Evolutionary conservation across 768 basidiomycete genomes (phyloP).

Genomic region (Boletellus ananas): DNA sequence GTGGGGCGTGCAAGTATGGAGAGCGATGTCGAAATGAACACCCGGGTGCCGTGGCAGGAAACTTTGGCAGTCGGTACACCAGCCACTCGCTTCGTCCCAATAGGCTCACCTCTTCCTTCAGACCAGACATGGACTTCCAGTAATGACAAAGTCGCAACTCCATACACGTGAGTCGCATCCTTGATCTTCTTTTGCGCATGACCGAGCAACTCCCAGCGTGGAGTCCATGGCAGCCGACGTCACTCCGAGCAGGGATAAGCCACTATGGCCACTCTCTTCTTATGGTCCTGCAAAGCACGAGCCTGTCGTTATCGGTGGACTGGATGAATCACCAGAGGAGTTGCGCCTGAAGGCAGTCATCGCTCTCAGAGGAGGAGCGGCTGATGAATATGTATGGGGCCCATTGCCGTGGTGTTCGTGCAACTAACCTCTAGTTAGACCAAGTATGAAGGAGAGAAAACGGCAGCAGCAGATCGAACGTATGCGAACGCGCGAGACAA

Average conservation of each 20-base stretch:
- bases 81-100: conserved; percentile 5
- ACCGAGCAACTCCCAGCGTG: conserved; percentile 36
- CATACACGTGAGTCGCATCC: conserved; percentile 37
- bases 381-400: conserved; percentile 66
- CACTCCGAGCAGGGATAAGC: conserved; percentile 57
- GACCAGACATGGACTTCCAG: conserved; percentile 41
- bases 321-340: conserved; percentile 80
- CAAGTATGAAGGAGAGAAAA: conserved; percentile 58
- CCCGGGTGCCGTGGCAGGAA: conserved; percentile 36
- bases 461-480: conserved; percentile 48
- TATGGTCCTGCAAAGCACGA: conserved; percentile 78
- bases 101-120: conserved; percentile 16
- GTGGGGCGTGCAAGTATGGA: conserved; percentile 66
- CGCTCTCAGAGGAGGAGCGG: conserved; percentile 51
- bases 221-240: conserved; percentile 67
- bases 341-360: conserved; percentile 60
- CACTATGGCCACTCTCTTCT: conserved; percentile 73
- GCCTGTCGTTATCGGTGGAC: conserved; percentile 55
- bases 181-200: neutral
- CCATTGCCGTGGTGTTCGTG: neutral
- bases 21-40: conserved; percentile 65
- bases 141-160: conserved; percentile 25
- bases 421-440: conserved; percentile 30
- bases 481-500: conserved; percentile 50
- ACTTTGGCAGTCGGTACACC: conserved; percentile 51